Conservation (phyloP, 2,329 filamentous ascomycete species). For the Cryphonectria parasitica region DNA sequence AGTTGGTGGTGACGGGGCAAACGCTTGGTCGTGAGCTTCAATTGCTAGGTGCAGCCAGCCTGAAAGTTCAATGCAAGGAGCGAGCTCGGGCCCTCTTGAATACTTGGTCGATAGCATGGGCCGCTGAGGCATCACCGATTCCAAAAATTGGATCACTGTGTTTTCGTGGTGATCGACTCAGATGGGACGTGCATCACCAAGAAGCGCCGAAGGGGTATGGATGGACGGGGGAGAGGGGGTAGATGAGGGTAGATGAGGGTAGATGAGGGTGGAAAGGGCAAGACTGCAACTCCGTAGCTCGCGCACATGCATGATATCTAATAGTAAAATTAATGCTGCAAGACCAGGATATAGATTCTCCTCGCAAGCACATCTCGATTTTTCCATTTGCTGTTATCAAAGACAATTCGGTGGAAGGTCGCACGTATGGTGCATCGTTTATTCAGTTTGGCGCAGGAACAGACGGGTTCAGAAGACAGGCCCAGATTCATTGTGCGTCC, state of each 20-base stretch:
- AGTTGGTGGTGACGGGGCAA: background rate
- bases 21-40: background rate
- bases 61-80: background rate
- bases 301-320: background rate
- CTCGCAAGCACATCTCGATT: background rate
- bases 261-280: background rate
- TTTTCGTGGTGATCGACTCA: background rate
- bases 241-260: too few species aligned
- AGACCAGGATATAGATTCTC: background rate
- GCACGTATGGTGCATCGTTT: constrained; percentile 1
- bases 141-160: background rate
- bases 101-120: too few species aligned
- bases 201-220: background rate
- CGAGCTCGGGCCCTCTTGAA: background rate
- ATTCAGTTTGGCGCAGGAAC: background rate
- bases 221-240: too few species aligned
- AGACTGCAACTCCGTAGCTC: constrained; percentile 1
- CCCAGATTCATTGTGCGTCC: background rate
- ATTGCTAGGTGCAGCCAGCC: background rate
- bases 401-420: background rate
- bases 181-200: background rate
- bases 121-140: background rate
- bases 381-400: background rate
- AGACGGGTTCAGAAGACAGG: background rate
- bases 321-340: background rate